Evolutionary conservation across 371 early-diverging fungal genomes (phyloP), one percentile per base, ranked within the genome.

Genomic region (Lichtheimia hyalospora): DNA sequence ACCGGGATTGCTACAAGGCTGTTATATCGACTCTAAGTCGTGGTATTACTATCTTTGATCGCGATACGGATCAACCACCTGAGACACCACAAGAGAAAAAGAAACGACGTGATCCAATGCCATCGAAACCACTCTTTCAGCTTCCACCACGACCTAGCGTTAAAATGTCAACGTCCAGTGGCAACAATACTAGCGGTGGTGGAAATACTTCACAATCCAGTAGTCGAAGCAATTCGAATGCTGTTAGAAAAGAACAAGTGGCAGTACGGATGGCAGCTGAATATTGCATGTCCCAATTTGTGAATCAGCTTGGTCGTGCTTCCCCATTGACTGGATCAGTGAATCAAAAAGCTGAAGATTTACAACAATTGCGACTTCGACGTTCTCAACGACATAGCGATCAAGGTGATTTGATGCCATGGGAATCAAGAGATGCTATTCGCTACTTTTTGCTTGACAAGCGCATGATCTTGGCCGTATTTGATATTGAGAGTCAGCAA

Each of bases 261-360:
- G 79, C 81, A 28, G 84, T 93, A 12, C 86, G 89, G 50, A 79
- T 82, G 66, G 88, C 91, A 6, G 91, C 93, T 5, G 92, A 93
- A 48, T 77, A 83, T 57, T 88, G 86, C 23, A 80, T 93, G 85
- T 76, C 84, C 0, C 84, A 84, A 49, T 76, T 93, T 61, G 69
- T 85, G 49, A 88, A 88, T 55, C 87, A 88, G 23, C 66, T 91
- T 16, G 89, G 90, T 3, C 75, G 85, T 48, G 90, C 89, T 69
- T 83, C 87, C 7, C 77, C 86, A 5, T 78, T 74, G 67, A 74
- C 78, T 10, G 82, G 85, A 13, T 84, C 89, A 34, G 34, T 34
- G 10, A 34, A 34, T 34, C 34, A 34, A 8, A 34, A 34, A 34
- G 34, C 34, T 0, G 70, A 87, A 52, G 91, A 90, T 60, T 28